A percentile compares a stretch with the other conserved stretches of the same genome.
These are phyloP conservation scores for Dalbergia cultrata DNA, from an alignment of 306 rosid species.

Conservation along the genomic window DNA sequence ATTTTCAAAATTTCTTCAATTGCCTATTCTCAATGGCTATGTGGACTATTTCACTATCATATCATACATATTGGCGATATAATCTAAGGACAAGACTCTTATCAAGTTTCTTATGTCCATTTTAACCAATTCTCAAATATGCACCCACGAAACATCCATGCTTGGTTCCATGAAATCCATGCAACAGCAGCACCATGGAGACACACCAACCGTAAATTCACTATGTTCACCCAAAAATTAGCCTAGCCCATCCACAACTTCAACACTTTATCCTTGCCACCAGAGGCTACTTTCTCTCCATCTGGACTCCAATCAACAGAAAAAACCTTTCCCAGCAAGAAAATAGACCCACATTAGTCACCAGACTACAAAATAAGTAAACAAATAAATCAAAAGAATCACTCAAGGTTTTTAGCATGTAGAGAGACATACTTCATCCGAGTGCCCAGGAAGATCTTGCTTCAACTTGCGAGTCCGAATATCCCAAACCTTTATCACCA, in stretches of 20 bases:
- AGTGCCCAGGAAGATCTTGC: constrained; percentile 98
- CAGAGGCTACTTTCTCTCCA: constrained; percentile 97
- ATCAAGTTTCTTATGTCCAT: no score
- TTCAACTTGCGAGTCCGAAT: constrained; percentile 78
- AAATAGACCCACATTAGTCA: constrained; percentile 34
- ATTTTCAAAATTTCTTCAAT: not conserved
- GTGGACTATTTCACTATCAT: not conserved
- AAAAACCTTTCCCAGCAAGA: constrained; percentile 67
- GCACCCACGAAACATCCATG: constrained; percentile 15
- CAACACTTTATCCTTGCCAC: constrained; percentile 93
- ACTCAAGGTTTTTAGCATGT: constrained; percentile 8
- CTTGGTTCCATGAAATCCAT: constrained; percentile 39
- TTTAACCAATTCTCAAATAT: not conserved
- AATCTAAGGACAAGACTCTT: not conserved
- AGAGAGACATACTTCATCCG: constrained; percentile 74
- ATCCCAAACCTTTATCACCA: constrained; percentile 86
- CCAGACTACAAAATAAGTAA: constrained; percentile 19
- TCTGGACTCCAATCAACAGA: constrained; percentile 99
- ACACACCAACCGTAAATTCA: constrained; percentile 4
- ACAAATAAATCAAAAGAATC: constrained; percentile 44
- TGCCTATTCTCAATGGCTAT: constrained; percentile 16
- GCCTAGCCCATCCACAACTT: constrained; percentile 96
- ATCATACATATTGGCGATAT: constrained; percentile 28
- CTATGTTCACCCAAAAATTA: constrained; percentile 12
- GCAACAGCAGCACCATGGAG: constrained; percentile 23